phyloP scores from a whole-genome alignment of 306 rosid genomes.

The Aeschynomene evenia region DNA sequence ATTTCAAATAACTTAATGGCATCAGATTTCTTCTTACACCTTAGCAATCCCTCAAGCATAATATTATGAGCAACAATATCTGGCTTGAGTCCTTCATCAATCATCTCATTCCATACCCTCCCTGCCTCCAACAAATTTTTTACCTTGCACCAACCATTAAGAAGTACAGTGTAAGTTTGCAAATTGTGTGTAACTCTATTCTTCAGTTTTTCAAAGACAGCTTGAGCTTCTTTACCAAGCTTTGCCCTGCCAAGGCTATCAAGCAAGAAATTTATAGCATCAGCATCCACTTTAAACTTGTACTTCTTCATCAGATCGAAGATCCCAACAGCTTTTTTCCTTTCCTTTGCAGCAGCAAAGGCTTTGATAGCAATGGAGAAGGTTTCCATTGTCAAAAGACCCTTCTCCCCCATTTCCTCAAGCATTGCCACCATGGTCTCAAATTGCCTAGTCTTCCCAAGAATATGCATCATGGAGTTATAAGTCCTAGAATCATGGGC shows the following conservation, averaged over 20 bases:
- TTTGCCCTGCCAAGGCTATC: conserved; percentile 71
- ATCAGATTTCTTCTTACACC: conserved; percentile 73
- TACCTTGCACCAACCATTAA: conserved; percentile 77
- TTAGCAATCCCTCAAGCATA: conserved; percentile 78
- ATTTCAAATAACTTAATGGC: conserved; percentile 82
- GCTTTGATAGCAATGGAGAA: conserved; percentile 69
- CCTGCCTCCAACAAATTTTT: conserved; percentile 85
- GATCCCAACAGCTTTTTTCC: conserved; percentile 80
- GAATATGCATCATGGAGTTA: conserved; percentile 64
- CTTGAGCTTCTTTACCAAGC: conserved; percentile 79
- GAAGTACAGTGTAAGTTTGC: conserved; percentile 74
- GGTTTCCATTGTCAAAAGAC: conserved; percentile 74
- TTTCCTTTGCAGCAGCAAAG: conserved; percentile 81
- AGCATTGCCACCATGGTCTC: conserved; percentile 88
- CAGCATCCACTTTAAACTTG: conserved; percentile 57
- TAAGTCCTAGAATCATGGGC: conserved; percentile 66
- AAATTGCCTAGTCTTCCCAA: conserved; percentile 86
- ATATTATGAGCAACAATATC: conserved; percentile 79
- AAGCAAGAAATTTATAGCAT: conserved; percentile 74
- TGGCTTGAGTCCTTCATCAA: conserved; percentile 72
- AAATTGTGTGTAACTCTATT: conserved; percentile 58
- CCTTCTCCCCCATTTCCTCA: conserved; percentile 86
- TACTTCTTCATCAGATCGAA: conserved; percentile 87
- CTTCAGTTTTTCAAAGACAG: conserved; percentile 65
- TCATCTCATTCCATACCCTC: conserved; percentile 90